A percentile compares a stretch with the other conserved stretches of the same genome.
These are phyloP conservation scores for Ogataea parapolymorpha DNA, from an alignment of 805 yeast species.

Conservation along the genomic window DNA sequence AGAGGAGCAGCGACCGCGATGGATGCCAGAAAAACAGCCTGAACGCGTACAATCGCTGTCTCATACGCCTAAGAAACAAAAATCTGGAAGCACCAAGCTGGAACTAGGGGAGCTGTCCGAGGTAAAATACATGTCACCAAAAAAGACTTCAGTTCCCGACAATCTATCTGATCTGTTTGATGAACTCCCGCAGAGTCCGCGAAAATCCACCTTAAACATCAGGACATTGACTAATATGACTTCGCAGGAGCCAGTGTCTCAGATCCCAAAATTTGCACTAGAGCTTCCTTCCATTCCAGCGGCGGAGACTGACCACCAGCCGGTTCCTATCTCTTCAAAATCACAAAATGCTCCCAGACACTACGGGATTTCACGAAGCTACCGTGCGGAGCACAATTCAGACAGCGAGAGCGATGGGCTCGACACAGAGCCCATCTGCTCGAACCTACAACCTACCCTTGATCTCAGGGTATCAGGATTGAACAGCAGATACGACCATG, in stretches of 20 bases:
- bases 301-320: neutral
- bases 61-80: neutral
- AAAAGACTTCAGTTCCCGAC: neutral
- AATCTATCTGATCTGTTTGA: conserved; percentile 4
- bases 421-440: conserved; percentile 7
- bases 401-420: conserved; percentile 19
- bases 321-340: neutral
- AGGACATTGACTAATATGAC: neutral
- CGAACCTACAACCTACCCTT: conserved; percentile 22
- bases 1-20: conserved; percentile 9
- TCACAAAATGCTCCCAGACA: conserved; percentile 9
- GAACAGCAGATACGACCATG: conserved; percentile 17
- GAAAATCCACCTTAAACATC: conserved; percentile 1
- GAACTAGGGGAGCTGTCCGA: too few relatives aligned
- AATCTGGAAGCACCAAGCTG: neutral
- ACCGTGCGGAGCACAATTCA: conserved; percentile 15
- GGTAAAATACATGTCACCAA: neutral
- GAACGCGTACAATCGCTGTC: neutral
- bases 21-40: conserved; percentile 6
- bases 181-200: conserved; percentile 7
- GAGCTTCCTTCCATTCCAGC: too few relatives aligned
- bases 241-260: neutral
- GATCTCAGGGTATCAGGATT: conserved; percentile 36
- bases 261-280: too few relatives aligned
- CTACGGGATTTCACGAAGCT: conserved; percentile 33